Conservation (phyloP, 169 alveolate genomes). For the Ichthyophthirius multifiliis region DNA sequence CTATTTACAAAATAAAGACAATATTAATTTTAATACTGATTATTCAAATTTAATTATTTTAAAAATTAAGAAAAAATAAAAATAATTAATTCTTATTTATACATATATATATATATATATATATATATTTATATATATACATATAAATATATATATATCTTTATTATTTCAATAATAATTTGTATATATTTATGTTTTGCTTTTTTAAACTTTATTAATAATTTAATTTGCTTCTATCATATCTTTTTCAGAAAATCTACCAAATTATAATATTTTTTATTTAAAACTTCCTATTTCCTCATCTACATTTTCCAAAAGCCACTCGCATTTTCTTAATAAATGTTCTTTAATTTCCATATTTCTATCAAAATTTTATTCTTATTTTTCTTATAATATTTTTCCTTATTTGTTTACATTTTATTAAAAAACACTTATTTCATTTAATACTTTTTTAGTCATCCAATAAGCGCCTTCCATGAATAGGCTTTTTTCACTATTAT, state of each 20-base stretch:
- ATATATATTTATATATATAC: too few species aligned
- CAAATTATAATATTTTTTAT: neutral
- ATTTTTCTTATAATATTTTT: neutral
- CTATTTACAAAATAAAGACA: too few species aligned
- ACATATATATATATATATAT: too few species aligned
- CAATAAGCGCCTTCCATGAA: constrained; percentile 55
- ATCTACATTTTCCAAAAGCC: neutral
- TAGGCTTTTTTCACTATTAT: constrained; percentile 27
- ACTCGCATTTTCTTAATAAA: neutral
- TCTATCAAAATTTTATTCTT: neutral
- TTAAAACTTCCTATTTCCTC: neutral
- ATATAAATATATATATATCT: too few species aligned
- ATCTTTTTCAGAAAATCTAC: neutral
- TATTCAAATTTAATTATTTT: too few species aligned
- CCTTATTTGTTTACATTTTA: neutral
- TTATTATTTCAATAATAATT: too few species aligned
- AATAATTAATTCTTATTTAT: too few species aligned
- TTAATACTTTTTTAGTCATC: constrained; percentile 22
- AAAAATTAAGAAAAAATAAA: too few species aligned
- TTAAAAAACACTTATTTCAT: constrained; percentile 11
- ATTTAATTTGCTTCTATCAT: neutral
- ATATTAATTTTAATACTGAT: too few species aligned
- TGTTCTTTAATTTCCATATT: neutral
- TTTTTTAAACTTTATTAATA: neutral
- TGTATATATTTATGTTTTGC: too few species aligned